phyloP scores from a whole-genome alignment of 495 filamentous ascomycete species.

The Lasiosphaeria ovina region DNA sequence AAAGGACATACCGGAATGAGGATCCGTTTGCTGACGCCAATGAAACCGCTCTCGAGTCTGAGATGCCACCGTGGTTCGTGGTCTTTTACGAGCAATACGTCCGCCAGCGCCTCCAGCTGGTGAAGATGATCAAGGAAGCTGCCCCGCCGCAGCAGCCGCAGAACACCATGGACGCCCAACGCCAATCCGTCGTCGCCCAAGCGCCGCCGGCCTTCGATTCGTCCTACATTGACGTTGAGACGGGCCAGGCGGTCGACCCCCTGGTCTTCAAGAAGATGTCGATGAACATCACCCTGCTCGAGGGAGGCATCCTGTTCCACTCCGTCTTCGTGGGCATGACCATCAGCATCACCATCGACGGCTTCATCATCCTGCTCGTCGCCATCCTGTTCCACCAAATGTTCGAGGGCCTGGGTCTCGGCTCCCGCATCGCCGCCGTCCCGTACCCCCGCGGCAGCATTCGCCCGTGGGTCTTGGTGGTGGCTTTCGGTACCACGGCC shows the following conservation, averaged over 20 bases:
- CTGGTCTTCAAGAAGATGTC: slow-evolving; percentile 47
- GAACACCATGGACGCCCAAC: slow-evolving; percentile 17
- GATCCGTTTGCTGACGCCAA: slow-evolving; percentile 28
- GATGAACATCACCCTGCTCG: slow-evolving; percentile 54
- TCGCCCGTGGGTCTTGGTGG: slow-evolving; percentile 62
- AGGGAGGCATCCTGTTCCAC: slow-evolving; percentile 60
- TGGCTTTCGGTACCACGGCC: slow-evolving; percentile 58
- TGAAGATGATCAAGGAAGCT: slow-evolving; percentile 42
- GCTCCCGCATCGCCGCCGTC: slow-evolving; percentile 59
- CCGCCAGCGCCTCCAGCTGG: slow-evolving; percentile 49
- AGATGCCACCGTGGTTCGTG: slow-evolving; percentile 56
- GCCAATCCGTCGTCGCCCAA: slow-evolving; percentile 16
- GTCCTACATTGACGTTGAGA: slow-evolving; percentile 42
- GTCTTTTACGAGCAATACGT: slow-evolving; percentile 56
- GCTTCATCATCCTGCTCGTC: slow-evolving; percentile 64
- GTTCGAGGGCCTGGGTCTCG: slow-evolving; percentile 68
- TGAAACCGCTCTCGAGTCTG: slow-evolving; percentile 35
- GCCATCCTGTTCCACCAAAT: slow-evolving; percentile 70
- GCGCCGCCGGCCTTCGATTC: slow-evolving; percentile 18
- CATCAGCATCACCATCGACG: slow-evolving; percentile 60
- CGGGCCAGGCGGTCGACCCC: slow-evolving; percentile 40
- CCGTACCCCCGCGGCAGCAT: slow-evolving; percentile 47
- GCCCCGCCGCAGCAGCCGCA: not conserved
- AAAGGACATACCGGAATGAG: not conserved
- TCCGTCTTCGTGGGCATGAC: slow-evolving; percentile 68